Evolutionary conservation across 768 basidiomycete genomes (phyloP).

Genomic region (Pleurotus eryngii): DNA sequence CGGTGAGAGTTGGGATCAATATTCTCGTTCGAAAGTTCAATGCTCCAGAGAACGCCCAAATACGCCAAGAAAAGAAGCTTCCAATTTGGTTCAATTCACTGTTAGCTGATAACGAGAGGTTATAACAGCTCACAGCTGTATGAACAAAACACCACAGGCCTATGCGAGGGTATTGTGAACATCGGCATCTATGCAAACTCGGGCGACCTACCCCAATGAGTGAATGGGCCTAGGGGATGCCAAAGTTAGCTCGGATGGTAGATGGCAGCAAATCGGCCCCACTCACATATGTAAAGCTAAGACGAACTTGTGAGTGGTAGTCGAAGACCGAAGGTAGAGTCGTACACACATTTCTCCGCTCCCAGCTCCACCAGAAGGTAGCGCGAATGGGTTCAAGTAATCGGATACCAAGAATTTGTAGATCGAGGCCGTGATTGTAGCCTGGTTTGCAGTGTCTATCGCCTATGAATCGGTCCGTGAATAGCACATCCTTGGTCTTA

Average conservation of each 20-base stretch:
- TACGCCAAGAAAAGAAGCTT: conserved; percentile 6
- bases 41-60: conserved; percentile 3
- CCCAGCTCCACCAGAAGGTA: conserved; percentile 1
- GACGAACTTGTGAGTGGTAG: neutral
- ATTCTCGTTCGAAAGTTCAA: neutral
- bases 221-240: neutral
- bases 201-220: neutral
- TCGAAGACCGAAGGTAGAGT: no score
- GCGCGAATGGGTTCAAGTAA: neutral
- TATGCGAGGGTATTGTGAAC: no score
- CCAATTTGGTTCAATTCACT: neutral
- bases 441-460: neutral
- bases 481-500: no score
- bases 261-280: no score
- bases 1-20: neutral
- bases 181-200: no score
- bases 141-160: no score
- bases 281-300: conserved; percentile 1
- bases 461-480: neutral
- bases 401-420: neutral
- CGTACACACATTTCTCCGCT: conserved; percentile 1
- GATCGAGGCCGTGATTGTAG: neutral
- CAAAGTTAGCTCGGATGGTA: no score
- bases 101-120: no score
- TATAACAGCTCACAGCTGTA: no score